Evolutionary conservation across 441 rosid species (phyloP).

Genomic region (Eutrema salsugineum): DNA sequence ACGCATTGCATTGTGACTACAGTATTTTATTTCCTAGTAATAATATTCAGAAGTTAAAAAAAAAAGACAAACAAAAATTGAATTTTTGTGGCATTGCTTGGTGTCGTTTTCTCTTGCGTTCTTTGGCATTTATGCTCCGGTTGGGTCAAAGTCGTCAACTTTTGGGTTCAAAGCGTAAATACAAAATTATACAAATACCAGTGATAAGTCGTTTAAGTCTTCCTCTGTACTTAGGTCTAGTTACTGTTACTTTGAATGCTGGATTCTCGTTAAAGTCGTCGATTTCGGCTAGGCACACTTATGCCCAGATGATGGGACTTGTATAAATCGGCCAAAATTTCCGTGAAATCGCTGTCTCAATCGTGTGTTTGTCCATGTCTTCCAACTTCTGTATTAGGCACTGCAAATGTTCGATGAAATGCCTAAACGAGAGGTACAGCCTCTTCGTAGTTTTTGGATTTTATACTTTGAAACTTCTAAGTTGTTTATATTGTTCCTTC

Average conservation of each 20-base stretch:
- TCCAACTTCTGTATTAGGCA: background rate
- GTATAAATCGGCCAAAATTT: background rate
- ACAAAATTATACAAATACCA: background rate
- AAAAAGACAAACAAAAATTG: background rate
- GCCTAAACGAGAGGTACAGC: background rate
- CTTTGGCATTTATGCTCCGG: background rate
- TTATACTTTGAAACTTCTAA: background rate
- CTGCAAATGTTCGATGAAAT: background rate
- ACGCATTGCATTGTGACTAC: too few relatives aligned
- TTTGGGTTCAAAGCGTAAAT: background rate
- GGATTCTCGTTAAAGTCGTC: background rate
- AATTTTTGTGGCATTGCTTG: background rate
- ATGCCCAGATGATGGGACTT: background rate
- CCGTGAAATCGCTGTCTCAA: background rate
- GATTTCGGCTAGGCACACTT: background rate
- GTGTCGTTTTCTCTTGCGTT: background rate
- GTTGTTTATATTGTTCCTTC: background rate
- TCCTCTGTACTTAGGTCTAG: background rate
- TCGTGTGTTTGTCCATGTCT: background rate
- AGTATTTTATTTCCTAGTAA: too few relatives aligned
- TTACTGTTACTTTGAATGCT: background rate
- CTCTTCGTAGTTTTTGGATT: background rate
- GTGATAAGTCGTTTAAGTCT: background rate
- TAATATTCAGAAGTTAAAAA: background rate
- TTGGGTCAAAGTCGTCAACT: background rate